Base-by-base conservation (phyloP, 805 yeast genomes). In the Candida nanaspora region DNA sequence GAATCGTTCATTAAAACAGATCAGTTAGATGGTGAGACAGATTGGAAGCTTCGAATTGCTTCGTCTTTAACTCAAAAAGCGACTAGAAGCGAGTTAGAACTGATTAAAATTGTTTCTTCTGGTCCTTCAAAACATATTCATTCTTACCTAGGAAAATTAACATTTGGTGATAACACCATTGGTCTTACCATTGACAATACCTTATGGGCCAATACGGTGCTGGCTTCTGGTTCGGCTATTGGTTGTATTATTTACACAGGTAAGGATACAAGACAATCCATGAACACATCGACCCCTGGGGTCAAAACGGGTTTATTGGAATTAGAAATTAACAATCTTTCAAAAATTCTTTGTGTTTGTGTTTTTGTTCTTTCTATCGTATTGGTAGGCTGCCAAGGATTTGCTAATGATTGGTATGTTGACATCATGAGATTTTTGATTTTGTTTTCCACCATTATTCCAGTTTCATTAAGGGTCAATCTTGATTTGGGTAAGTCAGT, bases 21-120 rank as follows among this genome's bases (percentile, higher is more conserved):
- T 66, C 99, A 93, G 63, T 69, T 93, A 38, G 99, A 93, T 61
- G 99, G 99, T 56, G 99, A 93, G 61, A 93, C 99, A 6, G 99
- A 93, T 64, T 93, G 99, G 99, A 93, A 93, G 59, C 68, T 93
- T 41, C 70, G 98, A 52, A 65, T 86, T 30, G 93, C 96, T 0
- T 73, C 81, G 37, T 72, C 80, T 11, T 53, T 79, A 23, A 86
- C 96, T 1, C 98, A 91, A 56, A 60, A 60, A 28, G 49, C 76
- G 33, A 61, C 75, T 11, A 63, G 72, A n/a, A 66, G 68, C 37
- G 76, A 74, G 36, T 56, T 84, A 38, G 68, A 68, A 26, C 71
- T 74, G 42, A 70, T 79, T 35, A 67, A 70, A 35, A 70, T 88
- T n/a, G 68, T 72, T 2, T 87, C 87, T 6, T 76, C 81, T n/a